These are phyloP conservation scores for Catenaria anguillulae DNA, from an alignment of 371 early-diverging fungal species.

Conservation along the genomic window DNA sequence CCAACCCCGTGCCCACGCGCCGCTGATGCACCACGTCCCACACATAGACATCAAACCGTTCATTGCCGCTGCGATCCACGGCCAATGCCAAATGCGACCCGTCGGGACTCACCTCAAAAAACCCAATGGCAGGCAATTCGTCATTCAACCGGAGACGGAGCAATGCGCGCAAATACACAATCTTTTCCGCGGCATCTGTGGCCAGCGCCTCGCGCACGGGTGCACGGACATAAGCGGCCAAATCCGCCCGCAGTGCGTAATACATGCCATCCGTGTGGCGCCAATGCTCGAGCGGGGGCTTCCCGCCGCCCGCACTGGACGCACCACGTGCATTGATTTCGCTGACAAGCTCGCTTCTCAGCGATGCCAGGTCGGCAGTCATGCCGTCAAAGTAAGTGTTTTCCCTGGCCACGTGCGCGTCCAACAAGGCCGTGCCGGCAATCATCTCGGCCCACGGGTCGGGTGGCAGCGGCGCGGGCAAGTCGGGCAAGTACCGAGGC, in stretches of 20 bases:
- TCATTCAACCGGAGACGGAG: background rate
- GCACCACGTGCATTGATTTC: background rate
- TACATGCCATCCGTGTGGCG: background rate
- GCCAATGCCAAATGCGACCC: conserved; percentile 21
- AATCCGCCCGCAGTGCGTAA: background rate
- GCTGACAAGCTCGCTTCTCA: background rate
- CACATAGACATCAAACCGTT: conserved; percentile 22
- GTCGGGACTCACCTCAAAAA: conserved; percentile 3
- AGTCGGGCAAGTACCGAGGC: background rate
- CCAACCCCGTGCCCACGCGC: background rate
- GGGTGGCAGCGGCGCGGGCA: background rate
- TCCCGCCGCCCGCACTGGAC: no score
- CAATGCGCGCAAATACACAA: background rate
- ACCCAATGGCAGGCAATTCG: background rate
- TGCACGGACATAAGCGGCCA: background rate
- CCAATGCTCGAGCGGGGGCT: background rate
- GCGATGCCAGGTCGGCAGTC: background rate
- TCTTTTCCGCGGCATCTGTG: background rate
- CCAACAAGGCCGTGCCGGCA: background rate
- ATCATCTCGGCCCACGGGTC: background rate
- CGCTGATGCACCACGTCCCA: background rate
- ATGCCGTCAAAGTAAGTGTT: background rate
- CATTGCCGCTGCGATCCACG: conserved; percentile 23
- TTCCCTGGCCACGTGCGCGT: background rate
- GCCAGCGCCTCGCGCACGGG: background rate